Evolutionary conservation across 495 filamentous ascomycete genomes (phyloP), one percentile per base, ranked within the genome.

Genomic region (Aspergillus saccharolyticus): DNA sequence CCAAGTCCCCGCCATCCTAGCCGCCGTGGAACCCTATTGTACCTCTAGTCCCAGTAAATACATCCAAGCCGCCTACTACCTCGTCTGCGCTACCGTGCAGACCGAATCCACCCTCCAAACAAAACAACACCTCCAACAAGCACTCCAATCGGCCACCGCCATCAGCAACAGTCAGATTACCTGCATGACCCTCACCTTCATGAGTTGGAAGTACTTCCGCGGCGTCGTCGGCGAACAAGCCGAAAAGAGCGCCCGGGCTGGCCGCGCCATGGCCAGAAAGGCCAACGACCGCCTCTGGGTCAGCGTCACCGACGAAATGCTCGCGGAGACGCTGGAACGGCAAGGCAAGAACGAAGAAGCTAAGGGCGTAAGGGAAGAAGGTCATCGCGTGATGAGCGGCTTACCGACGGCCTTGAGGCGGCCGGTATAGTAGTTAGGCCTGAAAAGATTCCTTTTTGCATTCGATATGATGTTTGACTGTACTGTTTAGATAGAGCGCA

Each of bases 221-320:
- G 88, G 87, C 28, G 88, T 93, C 14, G 83, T 96, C 2, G 90
- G 89, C 39, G 90, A 91, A 55, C 93, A 97, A 72, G 89, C 93
- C 2, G 85, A 95, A 60, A 97, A 96, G 75, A 89, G 87, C 59
- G 89, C 89, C 0, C 79, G 82, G 44, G 91, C 91, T 0, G 89
- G 83, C 25, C 76, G 83, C 53, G 82, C 80, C 15, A 85, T 93
- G 76, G 90, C 91, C 4, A 83, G 82, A 65, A 87, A 84, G 66
- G 84, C 84, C 49, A 83, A 85, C 22, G 90, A 92, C 69, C 74
- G 78, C 2, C 69, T 99, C 19, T 99, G 94, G 94, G 86, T 80
- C 66, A 91, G 86, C 63, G 90, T 94, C 20, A 89, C 88, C 0
- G 86, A 88, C 58, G 87, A 87, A 5, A 87, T 94, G 83, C 78